Conservation (phyloP, 495 filamentous ascomycete species). For the Pseudomonodictys pantanalensis region DNA sequence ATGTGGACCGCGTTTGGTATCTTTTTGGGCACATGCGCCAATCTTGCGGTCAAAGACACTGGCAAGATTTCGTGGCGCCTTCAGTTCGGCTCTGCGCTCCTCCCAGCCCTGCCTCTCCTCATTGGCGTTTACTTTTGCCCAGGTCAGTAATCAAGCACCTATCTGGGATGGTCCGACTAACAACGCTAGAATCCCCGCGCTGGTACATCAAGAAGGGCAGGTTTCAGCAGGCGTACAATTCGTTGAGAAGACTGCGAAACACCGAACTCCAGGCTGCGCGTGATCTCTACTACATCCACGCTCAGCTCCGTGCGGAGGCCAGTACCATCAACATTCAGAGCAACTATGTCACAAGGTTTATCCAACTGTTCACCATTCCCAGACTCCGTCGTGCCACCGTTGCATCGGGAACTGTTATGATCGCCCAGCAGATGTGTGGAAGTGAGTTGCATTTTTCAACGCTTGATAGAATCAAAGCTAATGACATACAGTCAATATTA, state of each 20-base stretch:
- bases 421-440: slow-evolving; percentile 77
- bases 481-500: slow-evolving; percentile 27
- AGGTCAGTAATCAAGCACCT: not conserved
- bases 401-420: slow-evolving; percentile 64
- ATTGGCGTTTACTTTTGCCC: not conserved
- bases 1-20: slow-evolving; percentile 26
- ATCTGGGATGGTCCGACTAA: slow-evolving; percentile 10
- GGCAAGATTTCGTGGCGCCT: slow-evolving; percentile 2
- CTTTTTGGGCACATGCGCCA: slow-evolving; percentile 16
- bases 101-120: not conserved
- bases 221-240: slow-evolving; percentile 52
- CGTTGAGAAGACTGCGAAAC: slow-evolving; percentile 58
- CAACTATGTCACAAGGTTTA: no score
- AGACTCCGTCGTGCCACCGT: slow-evolving; percentile 63
- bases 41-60: not conserved
- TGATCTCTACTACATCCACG: slow-evolving; percentile 71
- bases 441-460: no score
- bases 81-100: not conserved
- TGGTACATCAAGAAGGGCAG: slow-evolving; percentile 40
- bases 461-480: not conserved
- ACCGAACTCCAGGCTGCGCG: slow-evolving; percentile 66
- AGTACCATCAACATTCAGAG: slow-evolving; percentile 33
- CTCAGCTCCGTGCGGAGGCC: slow-evolving; percentile 48
- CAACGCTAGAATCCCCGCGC: slow-evolving; percentile 57
- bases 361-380: slow-evolving; percentile 66